Base-by-base conservation (phyloP, 2,329 filamentous ascomycete species). In the Phyllosticta capitalensis region DNA sequence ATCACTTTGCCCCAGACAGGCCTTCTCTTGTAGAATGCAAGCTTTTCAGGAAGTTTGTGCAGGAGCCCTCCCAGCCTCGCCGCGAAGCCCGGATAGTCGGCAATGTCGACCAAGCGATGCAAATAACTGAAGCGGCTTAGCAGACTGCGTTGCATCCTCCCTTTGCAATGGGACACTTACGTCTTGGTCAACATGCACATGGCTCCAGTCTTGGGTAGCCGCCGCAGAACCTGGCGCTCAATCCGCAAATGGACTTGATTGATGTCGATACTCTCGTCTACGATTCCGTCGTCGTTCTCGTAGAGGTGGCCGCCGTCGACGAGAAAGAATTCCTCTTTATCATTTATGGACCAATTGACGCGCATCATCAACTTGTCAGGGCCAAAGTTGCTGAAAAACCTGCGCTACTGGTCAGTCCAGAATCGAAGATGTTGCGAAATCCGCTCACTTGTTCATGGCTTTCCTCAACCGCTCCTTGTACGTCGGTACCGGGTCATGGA, bases 161-260 rank as follows among this genome's bases (percentile, higher is more conserved):
- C 10, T 10, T 26, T 12, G 6, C 21, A 26, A 50, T 14, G 7
- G 9, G 1, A 9, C 14, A 45, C 58, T 26, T 51, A 60, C 58
- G 58, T 60, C 26, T 60, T 60, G 14, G 53, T 60, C 28, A 56
- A 28, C 58, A 55, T 60, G 58, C 58, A 55, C 30, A 56, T 60
- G 1, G 58, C 53, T 5, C 58, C 58, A n/a, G 49, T 52, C n/a
- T 22, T 28, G 1, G 58, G 53, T 10, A 60, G 28, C 7, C 58
- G 24, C 19, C 58, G 58, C n/a, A 56, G 9, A 0, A 60, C 58
- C 30, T 60, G 58, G 14, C 53, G 21, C 22, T 56, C 58, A 12
- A 60, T 49, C 14, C 58, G 58, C 48, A 60, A 30, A 17, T 60
- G 58, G 12, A 60, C 58, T 17, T 60, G 28, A 10, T 56, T 53